Base-by-base conservation (phyloP, 2,329 filamentous ascomycete genomes). In the Claviceps paspali region DNA sequence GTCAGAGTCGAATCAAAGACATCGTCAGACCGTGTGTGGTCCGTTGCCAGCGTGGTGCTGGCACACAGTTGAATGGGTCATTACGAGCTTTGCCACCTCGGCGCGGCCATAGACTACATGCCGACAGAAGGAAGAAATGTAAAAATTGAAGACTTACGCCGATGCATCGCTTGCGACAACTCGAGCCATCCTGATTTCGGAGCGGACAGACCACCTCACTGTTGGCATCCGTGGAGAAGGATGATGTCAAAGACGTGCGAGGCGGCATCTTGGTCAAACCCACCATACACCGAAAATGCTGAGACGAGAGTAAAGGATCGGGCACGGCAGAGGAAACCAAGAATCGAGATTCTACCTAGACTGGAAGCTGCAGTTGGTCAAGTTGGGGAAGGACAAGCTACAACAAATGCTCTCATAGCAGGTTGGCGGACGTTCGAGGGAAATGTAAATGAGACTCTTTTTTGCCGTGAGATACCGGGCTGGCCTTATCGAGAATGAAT, bases 161-260 rank as follows among this genome's bases (percentile, higher is more conserved):
- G 56, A 93, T 79, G 67, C 91, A 98, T 68, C 88, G 76, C 69
- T 98, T 98, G 60, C 88, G 80, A 68, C 91, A 98, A 65, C 80
- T 85, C 49, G 87, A 94, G 59, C 85, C 84, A 75, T 98, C 91
- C 56, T 94, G 87, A 58, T 95, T 95, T 55, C 78, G 79, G 61
- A 98, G 68, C 49, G 91, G 91, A 64, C 91, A 98, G 54, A 95
- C 83, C 56, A 98, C 91, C 64, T 96, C 88, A 61, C 92, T 92
- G 61, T 83, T 88, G 60, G 81, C 74, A 68, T 94, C 85, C 52
- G 83, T 83, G 52, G 85, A 87, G 61, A 94, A 94, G 47, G 85
- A 91, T 55, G 82, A 84, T 45, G 83, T 91, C 55, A 93, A 70
- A 48, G 83, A 79, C 52, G 82, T 76, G 71, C 84, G 78, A 55